Evolutionary conservation across 768 basidiomycete genomes (phyloP).

Genomic region (Cubamyces lactineus): DNA sequence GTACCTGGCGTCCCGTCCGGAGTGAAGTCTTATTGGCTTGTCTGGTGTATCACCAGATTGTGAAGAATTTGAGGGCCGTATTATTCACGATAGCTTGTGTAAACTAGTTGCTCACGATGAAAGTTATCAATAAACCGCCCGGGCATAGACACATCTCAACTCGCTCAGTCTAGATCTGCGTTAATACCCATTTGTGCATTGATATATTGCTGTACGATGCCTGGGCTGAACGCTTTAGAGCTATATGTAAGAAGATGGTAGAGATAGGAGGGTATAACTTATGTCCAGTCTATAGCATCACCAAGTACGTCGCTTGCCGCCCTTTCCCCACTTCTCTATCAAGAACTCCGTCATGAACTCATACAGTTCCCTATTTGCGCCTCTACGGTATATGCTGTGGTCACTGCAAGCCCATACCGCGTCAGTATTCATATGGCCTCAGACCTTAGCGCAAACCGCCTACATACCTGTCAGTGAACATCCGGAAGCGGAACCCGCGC

Average conservation of each 20-base stretch:
- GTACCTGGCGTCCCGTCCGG: neutral
- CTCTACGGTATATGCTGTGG: conserved; percentile 73
- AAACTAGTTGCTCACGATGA: no score
- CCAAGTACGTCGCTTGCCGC: conserved; percentile 67
- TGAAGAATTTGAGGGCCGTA: neutral
- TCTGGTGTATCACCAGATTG: conserved; percentile 15
- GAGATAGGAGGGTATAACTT: neutral
- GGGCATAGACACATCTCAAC: no score
- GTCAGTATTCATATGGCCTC: neutral
- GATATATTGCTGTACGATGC: no score
- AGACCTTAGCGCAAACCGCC: conserved; percentile 18
- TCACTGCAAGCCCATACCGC: conserved; percentile 55
- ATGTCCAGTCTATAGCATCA: conserved; percentile 32
- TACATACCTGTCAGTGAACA: conserved; percentile 93
- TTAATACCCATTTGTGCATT: no score
- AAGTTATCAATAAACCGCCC: no score
- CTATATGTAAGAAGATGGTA: no score
- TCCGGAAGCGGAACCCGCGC: conserved; percentile 80
- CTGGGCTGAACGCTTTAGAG: no score
- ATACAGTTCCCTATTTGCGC: conserved; percentile 83
- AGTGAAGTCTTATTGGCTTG: neutral
- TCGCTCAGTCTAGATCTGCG: no score
- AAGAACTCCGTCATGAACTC: conserved; percentile 87
- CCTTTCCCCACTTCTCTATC: conserved; percentile 92
- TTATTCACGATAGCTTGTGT: no score